Conservation (phyloP, 495 filamentous ascomycete species). For the Tetracladium setigerum region DNA sequence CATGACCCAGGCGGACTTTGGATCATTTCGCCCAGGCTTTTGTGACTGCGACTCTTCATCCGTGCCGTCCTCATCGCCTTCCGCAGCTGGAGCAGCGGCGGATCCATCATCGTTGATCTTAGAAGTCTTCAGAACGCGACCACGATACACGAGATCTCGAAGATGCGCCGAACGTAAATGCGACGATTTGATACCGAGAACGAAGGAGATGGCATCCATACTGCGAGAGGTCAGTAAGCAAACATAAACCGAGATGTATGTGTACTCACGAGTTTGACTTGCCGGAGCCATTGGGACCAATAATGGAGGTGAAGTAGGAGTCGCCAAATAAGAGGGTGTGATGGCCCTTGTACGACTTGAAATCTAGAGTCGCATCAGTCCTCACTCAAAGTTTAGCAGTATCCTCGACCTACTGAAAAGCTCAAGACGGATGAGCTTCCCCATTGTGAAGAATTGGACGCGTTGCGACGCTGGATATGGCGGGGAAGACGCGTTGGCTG, state of each 20-base stretch:
- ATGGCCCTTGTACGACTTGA: conserved; percentile 98
- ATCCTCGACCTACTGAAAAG: conserved; percentile 66
- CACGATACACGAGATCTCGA: conserved; percentile 91
- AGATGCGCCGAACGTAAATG: conserved; percentile 94
- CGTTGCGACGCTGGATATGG: not conserved
- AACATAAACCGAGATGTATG: not conserved
- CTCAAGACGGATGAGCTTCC: conserved; percentile 92
- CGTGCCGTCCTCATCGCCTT: conserved; percentile 47
- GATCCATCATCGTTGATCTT: conserved; percentile 85
- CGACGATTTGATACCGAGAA: conserved; percentile 95
- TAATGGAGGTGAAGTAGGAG: conserved; percentile 98
- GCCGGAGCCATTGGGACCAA: conserved; percentile 97
- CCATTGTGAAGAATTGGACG: conserved; percentile 34
- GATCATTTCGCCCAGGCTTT: conserved; percentile 55
- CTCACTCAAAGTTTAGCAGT: not conserved
- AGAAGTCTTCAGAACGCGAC: conserved; percentile 83
- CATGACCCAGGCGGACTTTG: conserved; percentile 96
- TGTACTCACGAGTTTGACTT: conserved; percentile 94
- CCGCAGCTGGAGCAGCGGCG: conserved; percentile 45
- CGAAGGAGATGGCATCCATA: conserved; percentile 99
- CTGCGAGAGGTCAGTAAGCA: conserved; percentile 33
- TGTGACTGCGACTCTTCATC: conserved; percentile 47
- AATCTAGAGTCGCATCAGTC: conserved; percentile 50
- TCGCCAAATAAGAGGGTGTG: conserved; percentile 93
- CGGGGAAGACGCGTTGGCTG: conserved; percentile 11